Base-by-base conservation (phyloP, 2,329 filamentous ascomycete species). In the Calonectria montana region DNA sequence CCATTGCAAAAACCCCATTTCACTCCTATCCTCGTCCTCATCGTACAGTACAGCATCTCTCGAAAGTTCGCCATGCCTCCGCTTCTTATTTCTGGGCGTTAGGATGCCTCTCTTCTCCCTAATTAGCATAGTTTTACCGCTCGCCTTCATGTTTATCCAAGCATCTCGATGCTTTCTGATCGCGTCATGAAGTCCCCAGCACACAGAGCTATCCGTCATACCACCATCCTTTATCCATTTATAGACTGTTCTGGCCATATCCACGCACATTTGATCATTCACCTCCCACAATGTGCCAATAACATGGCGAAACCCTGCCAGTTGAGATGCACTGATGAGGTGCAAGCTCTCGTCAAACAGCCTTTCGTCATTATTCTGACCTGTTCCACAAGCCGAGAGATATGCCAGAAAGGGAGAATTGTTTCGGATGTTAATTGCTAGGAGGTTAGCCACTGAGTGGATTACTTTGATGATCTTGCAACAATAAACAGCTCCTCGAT, bases 341-440 rank as follows among this genome's bases (percentile, higher is more conserved):
- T 86, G 83, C 10, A 87, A 78, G 1, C 70, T 73, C 65, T 87
- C 84, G 45, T 87, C 85, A 0, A 78, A 12, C 2, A 82, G 68
- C 0, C 55, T 66, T 0, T 77, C 67, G 3, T 74, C 61, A 6
- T 72, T 70, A 23, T 75, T 78, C 21, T 73, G 45, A 1, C 81
- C 80, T 0, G 84, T 84, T 1, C 69, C 75, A 63, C 83, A 86
- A 0, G 83, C 83, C 3, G 83, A 85, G 4, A 86, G 81, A 53
- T 83, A 85, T 0, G 80, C 83, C 3, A 84, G 77, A 53, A 83
- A 83, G 2, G 80, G 80, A 1, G 67, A 1, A 1, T 55, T 9
- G 1, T 70, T 16, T 1, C 66, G 65, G 0, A 82, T 47, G 27
- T 78, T 71, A 1, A 43, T 55, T 3, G 76, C 73, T 3, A 73